Conservation (phyloP, 1,284 basidiomycete genomes). For the Hypsizygus ulmarius region DNA sequence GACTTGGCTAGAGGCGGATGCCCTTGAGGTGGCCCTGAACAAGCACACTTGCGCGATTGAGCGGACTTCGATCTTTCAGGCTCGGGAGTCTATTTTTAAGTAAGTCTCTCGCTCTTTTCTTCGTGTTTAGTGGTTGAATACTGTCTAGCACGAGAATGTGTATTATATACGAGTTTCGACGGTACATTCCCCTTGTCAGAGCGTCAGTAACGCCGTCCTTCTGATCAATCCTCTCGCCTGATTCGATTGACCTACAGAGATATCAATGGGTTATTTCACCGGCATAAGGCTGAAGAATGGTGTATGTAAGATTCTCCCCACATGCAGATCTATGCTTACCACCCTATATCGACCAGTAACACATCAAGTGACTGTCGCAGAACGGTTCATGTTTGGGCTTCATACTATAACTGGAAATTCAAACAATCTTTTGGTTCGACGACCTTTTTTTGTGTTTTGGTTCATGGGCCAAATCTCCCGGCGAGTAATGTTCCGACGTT, state of each 20-base stretch:
- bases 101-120: conserved; percentile 35
- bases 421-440: conserved; percentile 47
- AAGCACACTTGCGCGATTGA: conserved; percentile 66
- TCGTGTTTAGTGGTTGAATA: conserved; percentile 2
- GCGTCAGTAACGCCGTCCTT: conserved; percentile 41
- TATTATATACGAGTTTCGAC: conserved; percentile 66
- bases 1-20: conserved; percentile 71
- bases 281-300: conserved; percentile 71
- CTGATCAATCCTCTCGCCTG: not conserved
- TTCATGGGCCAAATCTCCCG: conserved; percentile 72
- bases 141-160: conserved; percentile 60
- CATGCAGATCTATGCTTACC: not conserved
- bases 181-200: conserved; percentile 58
- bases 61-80: conserved; percentile 63
- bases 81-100: conserved; percentile 75
- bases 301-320: conserved; percentile 42
- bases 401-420: conserved; percentile 62
- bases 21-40: conserved; percentile 60
- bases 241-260: conserved; percentile 34
- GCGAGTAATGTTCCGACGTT: conserved; percentile 33
- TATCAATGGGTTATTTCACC: conserved; percentile 53
- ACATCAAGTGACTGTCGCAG: conserved; percentile 61
- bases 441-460: conserved; percentile 75
- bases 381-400: conserved; percentile 57
- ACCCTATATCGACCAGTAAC: conserved; percentile 40